Evolutionary conservation across 768 basidiomycete genomes (phyloP), one percentile per base, ranked within the genome.

Genomic region (Termitomyces sp.): DNA sequence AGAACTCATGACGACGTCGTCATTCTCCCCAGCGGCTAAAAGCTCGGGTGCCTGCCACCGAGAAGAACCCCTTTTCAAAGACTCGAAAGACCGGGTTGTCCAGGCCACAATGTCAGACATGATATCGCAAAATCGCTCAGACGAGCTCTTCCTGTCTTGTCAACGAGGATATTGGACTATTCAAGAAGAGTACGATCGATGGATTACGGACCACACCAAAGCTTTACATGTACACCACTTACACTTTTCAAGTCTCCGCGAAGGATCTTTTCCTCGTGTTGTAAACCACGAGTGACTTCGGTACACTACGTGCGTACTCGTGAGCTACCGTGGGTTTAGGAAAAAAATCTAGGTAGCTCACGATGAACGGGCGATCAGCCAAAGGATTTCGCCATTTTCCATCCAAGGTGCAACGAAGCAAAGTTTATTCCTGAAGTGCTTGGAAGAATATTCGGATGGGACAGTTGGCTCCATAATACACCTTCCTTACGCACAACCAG

Each of bases 1-100:
- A 10, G 6, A 47, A 17, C 46, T 47, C 10, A 9, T 30, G 2
- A 47, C 45, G 9, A 8, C 16, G n/a, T 39, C 35, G n/a, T 55
- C 34, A 27, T 35, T 47, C 28, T 55, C 45, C 9, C 34, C 25
- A n/a, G 14, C 27, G 10, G 12, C 1, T 14, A 46, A 23, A 1
- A 54, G 42, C 5, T 54, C 52, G 11, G 52, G 52, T 17, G 35
- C 54, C n/a, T 46, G 44, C 43, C 45, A 55, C 14, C 54, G 54
- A 39, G 27, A 3, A 25, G 44, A 39, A 23, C 54, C 54, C 2
- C 53, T 44, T 11, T 40, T 47, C 0, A 44, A 45, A 3, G 21
- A 19, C 17, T 30, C 21, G 0, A 17, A 35, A n/a, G 54, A 27
- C 2, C 16, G 54, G 5, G 54, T 23, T 35, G 44, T 55, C 44